Evolutionary conservation across 116 monocot genomes (phyloP).

Genomic region (Thalassia testudinum): DNA sequence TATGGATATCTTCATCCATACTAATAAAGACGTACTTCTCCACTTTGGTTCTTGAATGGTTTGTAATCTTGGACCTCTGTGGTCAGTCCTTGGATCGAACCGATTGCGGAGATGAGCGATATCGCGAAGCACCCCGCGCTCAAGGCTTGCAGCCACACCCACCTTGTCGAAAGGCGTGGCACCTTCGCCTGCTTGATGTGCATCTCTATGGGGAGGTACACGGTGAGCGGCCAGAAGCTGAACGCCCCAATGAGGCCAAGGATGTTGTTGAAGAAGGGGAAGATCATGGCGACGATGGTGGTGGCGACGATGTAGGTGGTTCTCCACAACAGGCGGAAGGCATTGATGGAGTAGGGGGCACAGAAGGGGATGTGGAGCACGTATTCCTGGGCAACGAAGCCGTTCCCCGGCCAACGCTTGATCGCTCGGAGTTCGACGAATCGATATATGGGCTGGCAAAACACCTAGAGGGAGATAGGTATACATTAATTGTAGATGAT

Average conservation of each 20-base stretch:
- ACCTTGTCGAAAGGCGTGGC: conserved; percentile 6
- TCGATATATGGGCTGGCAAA: conserved; percentile 19
- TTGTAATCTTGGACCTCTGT: conserved; percentile 10
- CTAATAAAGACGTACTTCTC: too few species aligned
- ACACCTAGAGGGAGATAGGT: conserved; percentile 9
- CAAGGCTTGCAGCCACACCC: conserved; percentile 13
- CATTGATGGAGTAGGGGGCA: not conserved
- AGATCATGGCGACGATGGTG: conserved; percentile 18
- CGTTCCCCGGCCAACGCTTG: conserved; percentile 6
- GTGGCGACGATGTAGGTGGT: conserved; percentile 13
- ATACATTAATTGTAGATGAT: not conserved
- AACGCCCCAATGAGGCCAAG: conserved; percentile 15
- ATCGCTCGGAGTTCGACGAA: conserved; percentile 10
- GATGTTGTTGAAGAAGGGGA: conserved; percentile 34
- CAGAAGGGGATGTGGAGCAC: conserved; percentile 4
- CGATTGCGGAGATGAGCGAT: conserved; percentile 8
- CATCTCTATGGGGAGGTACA: conserved; percentile 33
- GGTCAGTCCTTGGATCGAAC: conserved; percentile 14
- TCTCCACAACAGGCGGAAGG: conserved; percentile 19
- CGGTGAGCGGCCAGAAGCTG: conserved; percentile 27
- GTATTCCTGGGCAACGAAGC: conserved; percentile 9
- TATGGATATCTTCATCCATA: too few species aligned
- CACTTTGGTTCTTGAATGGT: conserved; percentile 14
- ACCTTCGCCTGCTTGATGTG: conserved; percentile 19
- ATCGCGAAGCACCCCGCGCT: conserved; percentile 13